A percentile compares a stretch with the other conserved stretches of the same genome.
phyloP scores from a whole-genome alignment of 1,284 basidiomycete genomes.

The Sparassis latifolia region DNA sequence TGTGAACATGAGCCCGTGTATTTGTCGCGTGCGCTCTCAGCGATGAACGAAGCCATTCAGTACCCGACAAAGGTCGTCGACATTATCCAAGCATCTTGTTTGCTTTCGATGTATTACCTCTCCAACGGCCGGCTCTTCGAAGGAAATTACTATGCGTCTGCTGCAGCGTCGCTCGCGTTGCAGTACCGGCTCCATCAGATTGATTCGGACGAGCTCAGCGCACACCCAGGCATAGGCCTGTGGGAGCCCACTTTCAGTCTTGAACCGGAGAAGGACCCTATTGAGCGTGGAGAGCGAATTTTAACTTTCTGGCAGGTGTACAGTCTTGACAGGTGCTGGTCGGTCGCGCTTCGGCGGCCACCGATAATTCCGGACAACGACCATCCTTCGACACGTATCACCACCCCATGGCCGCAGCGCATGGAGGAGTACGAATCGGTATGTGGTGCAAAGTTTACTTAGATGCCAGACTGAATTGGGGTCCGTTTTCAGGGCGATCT shows the following conservation, averaged over 20 bases:
- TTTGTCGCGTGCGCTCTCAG: conserved; percentile 51
- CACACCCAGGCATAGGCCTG: conserved; percentile 21
- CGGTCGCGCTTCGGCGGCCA: conserved; percentile 32
- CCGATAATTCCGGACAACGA: conserved; percentile 33
- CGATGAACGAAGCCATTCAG: conserved; percentile 53
- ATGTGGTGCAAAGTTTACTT: conserved; percentile 1
- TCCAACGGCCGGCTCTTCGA: conserved; percentile 67
- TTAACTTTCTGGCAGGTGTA: conserved; percentile 39
- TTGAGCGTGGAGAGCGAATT: conserved; percentile 37
- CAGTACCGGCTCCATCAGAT: conserved; percentile 61
- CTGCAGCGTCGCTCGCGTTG: conserved; percentile 58
- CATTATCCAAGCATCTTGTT: conserved; percentile 65
- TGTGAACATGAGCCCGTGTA: conserved; percentile 65
- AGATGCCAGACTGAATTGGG: too few relatives aligned
- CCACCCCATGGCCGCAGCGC: conserved; percentile 35
- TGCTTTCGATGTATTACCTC: conserved; percentile 67
- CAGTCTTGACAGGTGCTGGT: conserved; percentile 36
- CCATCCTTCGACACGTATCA: conserved; percentile 29
- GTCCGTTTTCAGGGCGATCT: conserved; percentile 44
- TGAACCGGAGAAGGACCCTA: conserved; percentile 48
- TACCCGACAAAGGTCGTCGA: conserved; percentile 51
- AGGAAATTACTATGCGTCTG: conserved; percentile 65
- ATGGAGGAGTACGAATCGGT: conserved; percentile 26
- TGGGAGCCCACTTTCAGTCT: conserved; percentile 40
- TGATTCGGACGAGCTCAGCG: conserved; percentile 26